Evolutionary conservation across 2,329 filamentous ascomycete genomes (phyloP), one percentile per base, ranked within the genome.

Genomic region (Falciphora oryzae): DNA sequence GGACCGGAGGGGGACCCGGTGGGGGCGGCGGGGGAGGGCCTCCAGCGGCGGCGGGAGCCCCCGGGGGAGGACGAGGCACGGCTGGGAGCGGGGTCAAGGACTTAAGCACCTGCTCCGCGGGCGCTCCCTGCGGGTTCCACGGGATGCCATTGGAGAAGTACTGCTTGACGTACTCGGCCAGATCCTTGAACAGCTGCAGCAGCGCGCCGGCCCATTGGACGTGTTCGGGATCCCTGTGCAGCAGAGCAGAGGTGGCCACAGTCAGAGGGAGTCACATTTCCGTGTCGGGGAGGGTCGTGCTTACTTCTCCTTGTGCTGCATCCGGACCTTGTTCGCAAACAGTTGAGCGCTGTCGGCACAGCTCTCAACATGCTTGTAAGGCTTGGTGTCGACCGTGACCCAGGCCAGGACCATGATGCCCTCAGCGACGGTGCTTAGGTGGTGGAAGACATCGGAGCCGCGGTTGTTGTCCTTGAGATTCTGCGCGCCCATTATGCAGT

Each of bases 191-290:
- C 66, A 97, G 85, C 71, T 89, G 88, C 77, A 96, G 96, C 80
- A 96, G 97, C n/a, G 92, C 83, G 72, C 94, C 91, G 44, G 97
- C 87, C 87, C 93, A 99, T 73, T 95, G 89, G 64, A 93, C 84
- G 71, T 97, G 91, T 71, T 87, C 86, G 64, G 85, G 83, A 72
- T 94, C 91, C 79, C 91, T 95, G 63, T 13, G n/a, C 28, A 16
- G 22, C n/a, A 11, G 22, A 28, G 28, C 2, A 56, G 60, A 50
- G 60, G 25, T 27, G 29, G 31, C 56, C 50, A 32, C 22, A 1
- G 22, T 14, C 28, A 50, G 13, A 64, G 16, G 1, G 11, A 14
- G 5, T 50, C 25, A 29, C 18, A 2, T 29, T 10, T 25, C 11
- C n/a, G n/a, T 4, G 28, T 58, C 25, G 11, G 2, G 10, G 18